Conservation (phyloP, 2,329 filamentous ascomycete species). For the Apiospora phragmitis region DNA sequence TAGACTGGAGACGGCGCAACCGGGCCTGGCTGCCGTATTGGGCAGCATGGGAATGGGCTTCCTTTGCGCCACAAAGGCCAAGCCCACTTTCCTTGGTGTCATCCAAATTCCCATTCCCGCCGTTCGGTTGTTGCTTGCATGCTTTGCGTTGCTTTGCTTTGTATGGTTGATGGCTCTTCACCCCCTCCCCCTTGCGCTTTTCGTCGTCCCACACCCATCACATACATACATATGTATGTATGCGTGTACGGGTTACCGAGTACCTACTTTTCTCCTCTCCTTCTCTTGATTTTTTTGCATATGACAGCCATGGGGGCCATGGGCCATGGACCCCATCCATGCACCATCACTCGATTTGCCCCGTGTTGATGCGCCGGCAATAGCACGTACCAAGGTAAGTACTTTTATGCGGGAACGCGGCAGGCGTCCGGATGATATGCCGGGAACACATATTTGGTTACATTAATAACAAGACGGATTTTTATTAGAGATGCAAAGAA, state of each 20-base stretch:
- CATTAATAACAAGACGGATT: not conserved
- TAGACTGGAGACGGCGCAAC: not conserved
- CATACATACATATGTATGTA: not conserved
- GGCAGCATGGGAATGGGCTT: not conserved
- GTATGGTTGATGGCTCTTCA: not conserved
- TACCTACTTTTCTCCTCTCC: not conserved
- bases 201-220: not conserved
- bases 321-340: not conserved
- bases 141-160: not conserved
- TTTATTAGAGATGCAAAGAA: not conserved
- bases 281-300: not conserved
- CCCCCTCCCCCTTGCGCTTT: not conserved
- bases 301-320: not conserved
- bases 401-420: not conserved
- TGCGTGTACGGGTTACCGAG: no score
- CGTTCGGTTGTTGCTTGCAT: not conserved
- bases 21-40: not conserved
- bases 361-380: not conserved
- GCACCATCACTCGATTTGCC: not conserved
- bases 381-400: not conserved
- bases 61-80: not conserved
- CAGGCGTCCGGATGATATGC: not conserved
- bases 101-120: not conserved
- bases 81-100: not conserved
- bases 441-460: not conserved